A percentile compares a stretch with the other conserved stretches of the same genome.
These are phyloP conservation scores for Prosopis cineraria DNA, from an alignment of 306 rosid species.

Conservation along the genomic window DNA sequence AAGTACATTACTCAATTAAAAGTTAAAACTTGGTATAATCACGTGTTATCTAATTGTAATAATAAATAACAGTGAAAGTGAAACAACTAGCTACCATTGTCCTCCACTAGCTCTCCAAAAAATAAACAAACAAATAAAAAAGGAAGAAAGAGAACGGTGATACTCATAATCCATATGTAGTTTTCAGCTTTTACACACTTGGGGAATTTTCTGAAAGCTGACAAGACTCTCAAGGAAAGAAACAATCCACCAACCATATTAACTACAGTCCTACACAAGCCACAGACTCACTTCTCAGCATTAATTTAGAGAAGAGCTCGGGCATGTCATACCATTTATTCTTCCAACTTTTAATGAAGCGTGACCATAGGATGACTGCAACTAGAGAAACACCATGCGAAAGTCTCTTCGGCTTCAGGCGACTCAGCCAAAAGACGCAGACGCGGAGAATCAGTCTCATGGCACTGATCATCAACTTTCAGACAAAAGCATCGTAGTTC, in stretches of 20 bases:
- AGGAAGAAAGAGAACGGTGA: background rate
- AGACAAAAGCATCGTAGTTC: conserved; percentile 64
- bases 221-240: background rate
- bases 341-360: conserved; percentile 14
- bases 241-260: conserved; percentile 49
- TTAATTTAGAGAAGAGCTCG: conserved; percentile 45
- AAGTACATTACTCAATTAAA: too few relatives aligned
- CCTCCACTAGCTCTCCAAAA: too few relatives aligned
- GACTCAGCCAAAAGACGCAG: conserved; percentile 42
- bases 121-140: too few relatives aligned
- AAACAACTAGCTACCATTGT: background rate
- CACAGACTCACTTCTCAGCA: conserved; percentile 78
- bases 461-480: conserved; percentile 52
- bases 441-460: conserved; percentile 38
- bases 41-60: too few relatives aligned
- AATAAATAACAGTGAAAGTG: background rate
- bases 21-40: background rate
- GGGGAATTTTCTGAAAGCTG: conserved; percentile 23
- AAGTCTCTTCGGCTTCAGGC: conserved; percentile 44
- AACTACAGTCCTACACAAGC: conserved; percentile 39
- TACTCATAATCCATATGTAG: background rate
- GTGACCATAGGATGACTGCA: conserved; percentile 35
- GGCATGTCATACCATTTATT: conserved; percentile 30
- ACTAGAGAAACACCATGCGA: conserved; percentile 48
- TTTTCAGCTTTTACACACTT: background rate